phyloP scores from a whole-genome alignment of 2,329 filamentous ascomycete genomes.

The Beauveria bassiana region DNA sequence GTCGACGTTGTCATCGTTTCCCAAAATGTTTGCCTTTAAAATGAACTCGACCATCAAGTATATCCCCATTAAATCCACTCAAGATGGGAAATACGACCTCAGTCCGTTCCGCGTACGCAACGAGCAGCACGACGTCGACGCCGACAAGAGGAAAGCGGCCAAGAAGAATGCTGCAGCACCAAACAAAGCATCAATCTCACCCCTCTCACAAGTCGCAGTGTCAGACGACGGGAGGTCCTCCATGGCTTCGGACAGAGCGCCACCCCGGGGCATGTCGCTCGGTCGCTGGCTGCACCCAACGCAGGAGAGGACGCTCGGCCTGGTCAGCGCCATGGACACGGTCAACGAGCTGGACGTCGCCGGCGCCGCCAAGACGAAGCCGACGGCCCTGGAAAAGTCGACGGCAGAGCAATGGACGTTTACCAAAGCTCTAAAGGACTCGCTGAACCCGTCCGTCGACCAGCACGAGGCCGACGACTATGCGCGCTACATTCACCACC shows the following conservation, averaged over 20 bases:
- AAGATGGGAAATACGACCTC: slow-evolving; percentile 69
- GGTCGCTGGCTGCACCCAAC: slow-evolving; percentile 55
- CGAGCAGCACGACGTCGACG: slow-evolving; percentile 47
- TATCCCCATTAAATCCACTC: slow-evolving; percentile 65
- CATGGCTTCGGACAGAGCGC: slow-evolving; percentile 29
- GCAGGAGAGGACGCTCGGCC: slow-evolving; percentile 24
- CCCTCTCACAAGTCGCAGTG: slow-evolving; percentile 15
- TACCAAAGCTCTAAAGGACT: slow-evolving; percentile 75
- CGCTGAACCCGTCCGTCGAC: slow-evolving; percentile 76
- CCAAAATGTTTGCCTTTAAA: slow-evolving; percentile 86
- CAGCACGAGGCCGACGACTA: slow-evolving; percentile 77
- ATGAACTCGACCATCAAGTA: slow-evolving; percentile 86
- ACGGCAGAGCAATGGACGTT: slow-evolving; percentile 84
- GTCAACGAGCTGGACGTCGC: slow-evolving; percentile 15
- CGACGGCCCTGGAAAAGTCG: slow-evolving; percentile 63
- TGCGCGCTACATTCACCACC: slow-evolving; percentile 78
- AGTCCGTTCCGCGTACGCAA: slow-evolving; percentile 81
- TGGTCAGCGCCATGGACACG: slow-evolving; percentile 13
- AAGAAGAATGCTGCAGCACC: slow-evolving; percentile 67
- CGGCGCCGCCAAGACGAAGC: slow-evolving; percentile 38
- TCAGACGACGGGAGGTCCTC: slow-evolving; percentile 36
- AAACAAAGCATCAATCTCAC: slow-evolving; percentile 31
- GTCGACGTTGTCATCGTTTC: slow-evolving; percentile 75
- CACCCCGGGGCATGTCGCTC: slow-evolving; percentile 43
- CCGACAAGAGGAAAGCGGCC: slow-evolving; percentile 52